Evolutionary conservation across 2,329 filamentous ascomycete genomes (phyloP).

Genomic region (Fusarium nurragi): DNA sequence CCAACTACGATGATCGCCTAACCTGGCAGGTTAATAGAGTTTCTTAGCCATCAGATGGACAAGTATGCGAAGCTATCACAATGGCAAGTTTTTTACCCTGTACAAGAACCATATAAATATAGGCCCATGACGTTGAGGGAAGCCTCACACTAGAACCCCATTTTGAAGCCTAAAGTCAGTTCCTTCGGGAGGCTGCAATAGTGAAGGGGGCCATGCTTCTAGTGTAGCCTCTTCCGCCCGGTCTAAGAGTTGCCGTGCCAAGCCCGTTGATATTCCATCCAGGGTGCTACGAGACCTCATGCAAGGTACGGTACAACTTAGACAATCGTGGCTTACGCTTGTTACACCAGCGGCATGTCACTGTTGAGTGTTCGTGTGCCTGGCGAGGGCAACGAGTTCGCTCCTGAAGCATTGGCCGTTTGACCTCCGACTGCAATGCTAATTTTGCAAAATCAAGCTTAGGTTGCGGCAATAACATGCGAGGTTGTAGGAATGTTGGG

Average conservation of each 20-base stretch:
- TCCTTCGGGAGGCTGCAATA: background rate
- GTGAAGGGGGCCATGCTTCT: background rate
- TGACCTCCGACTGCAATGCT: background rate
- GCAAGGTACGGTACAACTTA: background rate
- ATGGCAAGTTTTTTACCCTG: no score
- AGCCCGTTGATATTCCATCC: background rate
- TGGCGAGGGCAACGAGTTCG: slow-evolving; percentile 7
- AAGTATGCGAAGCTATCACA: background rate
- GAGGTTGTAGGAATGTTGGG: slow-evolving; percentile 11
- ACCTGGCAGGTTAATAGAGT: background rate
- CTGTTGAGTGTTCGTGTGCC: slow-evolving; percentile 1
- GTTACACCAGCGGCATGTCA: slow-evolving; percentile 8
- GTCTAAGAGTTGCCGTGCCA: slow-evolving; percentile 9
- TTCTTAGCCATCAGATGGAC: background rate
- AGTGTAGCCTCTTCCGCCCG: background rate
- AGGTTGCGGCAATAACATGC: background rate
- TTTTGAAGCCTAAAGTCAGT: background rate
- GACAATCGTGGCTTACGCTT: background rate
- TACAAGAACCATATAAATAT: background rate
- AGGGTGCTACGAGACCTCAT: background rate
- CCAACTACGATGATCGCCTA: no score
- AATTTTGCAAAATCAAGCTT: background rate
- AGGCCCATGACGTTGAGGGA: background rate
- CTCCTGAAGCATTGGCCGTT: background rate
- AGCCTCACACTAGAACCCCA: background rate